Conservation (phyloP, 169 alveolate genomes). For the Eimeria acervulina region DNA sequence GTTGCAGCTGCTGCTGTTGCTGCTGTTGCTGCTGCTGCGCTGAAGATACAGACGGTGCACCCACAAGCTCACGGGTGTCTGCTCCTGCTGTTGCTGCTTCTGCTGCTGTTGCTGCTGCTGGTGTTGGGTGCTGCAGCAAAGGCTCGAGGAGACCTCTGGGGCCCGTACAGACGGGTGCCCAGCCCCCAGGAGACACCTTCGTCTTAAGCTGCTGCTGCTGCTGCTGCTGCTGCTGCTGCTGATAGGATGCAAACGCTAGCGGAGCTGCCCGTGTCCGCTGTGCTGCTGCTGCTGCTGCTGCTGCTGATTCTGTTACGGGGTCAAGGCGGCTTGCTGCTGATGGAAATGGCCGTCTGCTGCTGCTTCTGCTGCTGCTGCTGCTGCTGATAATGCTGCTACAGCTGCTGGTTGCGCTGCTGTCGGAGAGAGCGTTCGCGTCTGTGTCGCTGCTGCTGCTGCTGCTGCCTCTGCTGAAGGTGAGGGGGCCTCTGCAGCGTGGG, state of each 20-base stretch:
- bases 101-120: background rate
- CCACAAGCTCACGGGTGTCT: background rate
- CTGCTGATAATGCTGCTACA: constrained; percentile 38
- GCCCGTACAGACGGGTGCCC: no score
- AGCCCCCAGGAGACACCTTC: constrained; percentile 7
- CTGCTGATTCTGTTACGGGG: constrained; percentile 13
- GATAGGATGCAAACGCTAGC: background rate
- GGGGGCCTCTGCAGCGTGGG: background rate
- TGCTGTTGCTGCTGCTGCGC: no score
- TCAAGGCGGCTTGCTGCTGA: background rate
- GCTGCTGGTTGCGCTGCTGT: background rate
- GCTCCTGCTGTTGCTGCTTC: background rate
- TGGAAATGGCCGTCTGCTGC: background rate
- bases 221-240: constrained; percentile 20
- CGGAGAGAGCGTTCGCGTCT: background rate
- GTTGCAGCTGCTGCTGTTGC: no score
- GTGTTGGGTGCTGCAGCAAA: background rate
- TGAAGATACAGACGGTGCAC: background rate
- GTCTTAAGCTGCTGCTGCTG: no score
- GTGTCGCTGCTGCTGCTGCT: no score
- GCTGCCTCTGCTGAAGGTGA: background rate
- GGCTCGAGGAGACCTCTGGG: constrained; percentile 19
- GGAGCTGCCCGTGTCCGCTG: background rate
- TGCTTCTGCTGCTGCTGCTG: constrained; percentile 27
- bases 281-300: constrained; percentile 47